phyloP scores from a whole-genome alignment of 2,329 filamentous ascomycete genomes.

The Diaporthe aspalathi region DNA sequence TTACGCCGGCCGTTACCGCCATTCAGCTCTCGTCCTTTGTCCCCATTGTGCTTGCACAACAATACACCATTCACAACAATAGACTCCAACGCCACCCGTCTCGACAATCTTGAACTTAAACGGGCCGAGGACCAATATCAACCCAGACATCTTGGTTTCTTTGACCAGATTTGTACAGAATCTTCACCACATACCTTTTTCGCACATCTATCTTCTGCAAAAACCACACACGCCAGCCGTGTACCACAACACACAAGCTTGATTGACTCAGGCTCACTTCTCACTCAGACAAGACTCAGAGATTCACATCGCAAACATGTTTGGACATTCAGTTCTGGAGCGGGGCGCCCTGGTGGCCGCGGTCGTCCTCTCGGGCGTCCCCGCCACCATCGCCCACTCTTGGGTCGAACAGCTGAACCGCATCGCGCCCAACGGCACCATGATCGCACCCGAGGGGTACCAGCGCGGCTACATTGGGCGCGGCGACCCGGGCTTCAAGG shows the following conservation, averaged over 20 bases:
- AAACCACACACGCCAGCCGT: conserved; percentile 30
- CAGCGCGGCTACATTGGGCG: conserved; percentile 77
- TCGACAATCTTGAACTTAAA: conserved; percentile 10
- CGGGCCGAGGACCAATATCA: background rate
- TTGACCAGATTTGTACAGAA: background rate
- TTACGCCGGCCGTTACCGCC: conserved; percentile 38
- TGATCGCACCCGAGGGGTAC: conserved; percentile 77
- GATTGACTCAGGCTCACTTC: conserved; percentile 6
- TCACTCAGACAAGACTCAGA: background rate
- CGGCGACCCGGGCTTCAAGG: conserved; percentile 64
- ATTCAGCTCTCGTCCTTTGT: conserved; percentile 22
- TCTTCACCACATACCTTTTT: background rate
- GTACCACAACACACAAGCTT: background rate
- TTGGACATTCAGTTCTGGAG: conserved; percentile 23
- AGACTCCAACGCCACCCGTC: conserved; percentile 3
- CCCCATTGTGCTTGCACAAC: conserved; percentile 27
- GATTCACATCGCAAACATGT: conserved; percentile 21
- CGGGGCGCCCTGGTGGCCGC: conserved; percentile 31
- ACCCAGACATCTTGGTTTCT: background rate
- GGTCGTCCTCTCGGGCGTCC: conserved; percentile 49
- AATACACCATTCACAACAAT: too few species aligned
- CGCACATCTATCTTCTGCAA: conserved; percentile 4
- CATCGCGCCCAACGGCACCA: conserved; percentile 79
- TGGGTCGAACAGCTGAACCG: conserved; percentile 84
- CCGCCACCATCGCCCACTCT: conserved; percentile 69